Evolutionary conservation across 2,329 filamentous ascomycete species (phyloP).

Genomic region (Salinomyces thailandicus): DNA sequence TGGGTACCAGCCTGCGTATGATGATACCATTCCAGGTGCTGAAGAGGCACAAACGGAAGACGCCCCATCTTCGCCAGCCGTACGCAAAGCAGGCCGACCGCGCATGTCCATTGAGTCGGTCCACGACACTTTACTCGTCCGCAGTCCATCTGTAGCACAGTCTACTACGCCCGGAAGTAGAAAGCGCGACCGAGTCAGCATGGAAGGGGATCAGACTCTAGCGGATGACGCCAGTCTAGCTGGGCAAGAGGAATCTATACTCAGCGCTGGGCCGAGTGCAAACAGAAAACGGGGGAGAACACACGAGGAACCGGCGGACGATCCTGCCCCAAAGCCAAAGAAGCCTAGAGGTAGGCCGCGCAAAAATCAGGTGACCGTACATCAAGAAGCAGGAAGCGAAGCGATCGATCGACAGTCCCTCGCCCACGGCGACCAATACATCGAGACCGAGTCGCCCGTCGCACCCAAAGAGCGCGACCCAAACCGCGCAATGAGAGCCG

Average conservation of each 20-base stretch:
- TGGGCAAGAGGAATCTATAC: background rate
- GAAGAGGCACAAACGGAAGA: conserved; percentile 1
- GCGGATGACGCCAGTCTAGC: background rate
- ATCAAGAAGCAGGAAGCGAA: conserved; percentile 6
- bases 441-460: conserved; percentile 2
- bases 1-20: conserved; percentile 2
- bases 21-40: conserved; percentile 1
- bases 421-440: conserved; percentile 8
- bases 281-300: too few species aligned
- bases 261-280: too few species aligned
- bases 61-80: background rate
- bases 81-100: conserved; percentile 1
- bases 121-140: background rate
- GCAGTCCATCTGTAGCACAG: conserved; percentile 1
- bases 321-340: conserved; percentile 3
- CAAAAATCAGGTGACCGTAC: conserved; percentile 7
- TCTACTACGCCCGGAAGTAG: conserved; percentile 3
- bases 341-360: conserved; percentile 3
- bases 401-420: conserved; percentile 11
- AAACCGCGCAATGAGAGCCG: conserved; percentile 12
- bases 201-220: conserved; percentile 4
- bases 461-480: conserved; percentile 14
- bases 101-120: conserved; percentile 1
- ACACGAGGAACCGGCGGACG: background rate
- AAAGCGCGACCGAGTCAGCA: conserved; percentile 8